These are phyloP conservation scores for Pichia sp. DNA, from an alignment of 1,139 yeast species.

Conservation along the genomic window DNA sequence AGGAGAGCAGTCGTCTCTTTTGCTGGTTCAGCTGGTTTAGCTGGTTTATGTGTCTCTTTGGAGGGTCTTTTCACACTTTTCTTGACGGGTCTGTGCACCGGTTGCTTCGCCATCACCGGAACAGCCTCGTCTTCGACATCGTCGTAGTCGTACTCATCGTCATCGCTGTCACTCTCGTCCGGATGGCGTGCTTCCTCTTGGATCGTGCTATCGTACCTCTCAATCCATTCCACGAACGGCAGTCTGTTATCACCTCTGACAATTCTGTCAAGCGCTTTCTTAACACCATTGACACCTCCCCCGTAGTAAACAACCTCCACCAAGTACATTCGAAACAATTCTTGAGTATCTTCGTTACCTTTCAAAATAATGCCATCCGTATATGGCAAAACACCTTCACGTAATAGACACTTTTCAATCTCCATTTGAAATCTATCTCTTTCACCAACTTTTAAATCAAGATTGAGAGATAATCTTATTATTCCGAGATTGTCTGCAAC, in stretches of 20 bases:
- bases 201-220: not conserved
- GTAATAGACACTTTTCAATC: not conserved
- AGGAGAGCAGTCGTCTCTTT: not conserved
- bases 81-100: not conserved
- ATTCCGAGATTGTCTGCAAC: not conserved
- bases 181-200: not conserved
- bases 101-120: not conserved
- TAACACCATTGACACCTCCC: not conserved
- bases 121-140: not conserved
- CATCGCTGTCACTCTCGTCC: not conserved
- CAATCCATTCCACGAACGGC: not conserved
- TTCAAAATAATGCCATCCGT: slow-evolving; percentile 20
- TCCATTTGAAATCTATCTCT: not conserved
- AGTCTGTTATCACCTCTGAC: not conserved
- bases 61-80: too few relatives aligned
- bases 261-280: not conserved
- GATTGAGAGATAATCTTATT: not conserved
- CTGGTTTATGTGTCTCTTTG: too few relatives aligned
- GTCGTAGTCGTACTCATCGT: not conserved
- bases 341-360: not conserved
- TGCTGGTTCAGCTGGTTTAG: not conserved
- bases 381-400: slow-evolving; percentile 3
- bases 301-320: not conserved
- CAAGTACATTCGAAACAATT: not conserved
- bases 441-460: not conserved